phyloP scores from a whole-genome alignment of 805 yeast species.

The Grigorovia humatica region DNA sequence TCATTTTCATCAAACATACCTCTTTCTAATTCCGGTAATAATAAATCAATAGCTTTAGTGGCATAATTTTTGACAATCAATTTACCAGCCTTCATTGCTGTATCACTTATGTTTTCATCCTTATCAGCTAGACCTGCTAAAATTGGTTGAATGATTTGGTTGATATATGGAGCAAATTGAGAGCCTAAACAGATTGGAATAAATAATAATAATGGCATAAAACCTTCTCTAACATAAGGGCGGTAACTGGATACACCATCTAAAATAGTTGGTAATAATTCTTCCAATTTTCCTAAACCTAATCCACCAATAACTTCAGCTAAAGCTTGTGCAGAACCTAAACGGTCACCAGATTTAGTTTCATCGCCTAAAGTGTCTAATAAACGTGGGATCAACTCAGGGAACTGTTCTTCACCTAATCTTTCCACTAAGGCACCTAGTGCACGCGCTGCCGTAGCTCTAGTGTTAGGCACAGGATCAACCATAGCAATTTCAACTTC shows the following conservation, averaged over 20 bases:
- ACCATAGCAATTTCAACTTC: slow-evolving; percentile 93
- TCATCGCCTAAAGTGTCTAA: slow-evolving; percentile 69
- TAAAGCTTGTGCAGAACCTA: slow-evolving; percentile 95
- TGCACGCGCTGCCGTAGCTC: slow-evolving; percentile 97
- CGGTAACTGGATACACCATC: slow-evolving; percentile 58
- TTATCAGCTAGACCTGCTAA: slow-evolving; percentile 83
- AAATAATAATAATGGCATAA: slow-evolving; percentile 77
- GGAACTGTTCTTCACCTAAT: slow-evolving; percentile 92
- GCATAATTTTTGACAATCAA: slow-evolving; percentile 87
- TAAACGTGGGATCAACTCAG: slow-evolving; percentile 75
- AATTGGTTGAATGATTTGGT: slow-evolving; percentile 82
- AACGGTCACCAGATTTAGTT: slow-evolving; percentile 72
- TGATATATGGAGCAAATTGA: slow-evolving; percentile 82
- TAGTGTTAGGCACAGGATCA: slow-evolving; percentile 94
- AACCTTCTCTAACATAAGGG: slow-evolving; percentile 77
- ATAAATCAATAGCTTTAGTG: slow-evolving; percentile 79
- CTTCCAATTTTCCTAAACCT: slow-evolving; percentile 81
- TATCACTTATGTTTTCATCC: slow-evolving; percentile 79
- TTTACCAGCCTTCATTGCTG: slow-evolving; percentile 86
- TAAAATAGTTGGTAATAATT: slow-evolving; percentile 70
- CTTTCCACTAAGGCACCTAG: slow-evolving; percentile 93
- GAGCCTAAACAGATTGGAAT: slow-evolving; percentile 91
- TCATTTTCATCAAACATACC: slow-evolving; percentile 77
- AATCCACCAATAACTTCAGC: slow-evolving; percentile 90
- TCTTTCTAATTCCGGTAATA: slow-evolving; percentile 85